These are phyloP conservation scores for Stephanodiscus minutulus DNA, from an alignment of 108 stramenopile species.

Conservation along the genomic window DNA sequence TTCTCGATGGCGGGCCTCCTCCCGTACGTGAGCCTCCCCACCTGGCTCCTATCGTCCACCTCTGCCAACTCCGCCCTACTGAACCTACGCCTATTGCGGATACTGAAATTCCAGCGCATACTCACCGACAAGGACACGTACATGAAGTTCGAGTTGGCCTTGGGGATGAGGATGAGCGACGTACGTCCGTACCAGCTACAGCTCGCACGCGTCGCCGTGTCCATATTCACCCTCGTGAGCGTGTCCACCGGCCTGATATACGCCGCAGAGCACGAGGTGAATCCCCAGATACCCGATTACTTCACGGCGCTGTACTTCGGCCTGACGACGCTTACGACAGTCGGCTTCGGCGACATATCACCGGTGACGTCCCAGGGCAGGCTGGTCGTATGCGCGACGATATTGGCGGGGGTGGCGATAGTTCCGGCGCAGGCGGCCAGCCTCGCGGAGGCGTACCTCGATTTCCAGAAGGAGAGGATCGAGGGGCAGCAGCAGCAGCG, in stretches of 20 bases:
- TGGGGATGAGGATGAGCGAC: constrained; percentile 56
- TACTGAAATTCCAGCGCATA: constrained; percentile 78
- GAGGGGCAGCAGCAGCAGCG: neutral
- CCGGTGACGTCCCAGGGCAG: constrained; percentile 73
- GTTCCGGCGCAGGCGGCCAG: constrained; percentile 76
- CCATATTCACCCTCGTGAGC: constrained; percentile 73
- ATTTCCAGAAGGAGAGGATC: constrained; percentile 44
- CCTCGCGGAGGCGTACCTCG: constrained; percentile 45
- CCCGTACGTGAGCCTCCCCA: constrained; percentile 38
- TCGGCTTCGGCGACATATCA: constrained; percentile 82
- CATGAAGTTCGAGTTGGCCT: constrained; percentile 58
- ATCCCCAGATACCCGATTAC: constrained; percentile 75
- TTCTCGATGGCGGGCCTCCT: constrained; percentile 38
- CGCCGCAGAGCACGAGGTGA: constrained; percentile 70
- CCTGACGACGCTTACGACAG: constrained; percentile 75
- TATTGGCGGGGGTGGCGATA: constrained; percentile 75
- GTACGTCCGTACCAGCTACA: constrained; percentile 72
- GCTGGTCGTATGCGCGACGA: constrained; percentile 66
- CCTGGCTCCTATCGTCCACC: constrained; percentile 34
- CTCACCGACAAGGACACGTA: constrained; percentile 66
- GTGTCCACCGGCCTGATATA: constrained; percentile 82
- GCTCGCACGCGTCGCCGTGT: constrained; percentile 71
- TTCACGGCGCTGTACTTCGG: constrained; percentile 86
- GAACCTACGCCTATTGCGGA: constrained; percentile 65
- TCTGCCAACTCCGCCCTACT: constrained; percentile 53